These are phyloP conservation scores for Podospora pseudoanserina DNA, from an alignment of 495 filamentous ascomycete genomes.

Conservation along the genomic window DNA sequence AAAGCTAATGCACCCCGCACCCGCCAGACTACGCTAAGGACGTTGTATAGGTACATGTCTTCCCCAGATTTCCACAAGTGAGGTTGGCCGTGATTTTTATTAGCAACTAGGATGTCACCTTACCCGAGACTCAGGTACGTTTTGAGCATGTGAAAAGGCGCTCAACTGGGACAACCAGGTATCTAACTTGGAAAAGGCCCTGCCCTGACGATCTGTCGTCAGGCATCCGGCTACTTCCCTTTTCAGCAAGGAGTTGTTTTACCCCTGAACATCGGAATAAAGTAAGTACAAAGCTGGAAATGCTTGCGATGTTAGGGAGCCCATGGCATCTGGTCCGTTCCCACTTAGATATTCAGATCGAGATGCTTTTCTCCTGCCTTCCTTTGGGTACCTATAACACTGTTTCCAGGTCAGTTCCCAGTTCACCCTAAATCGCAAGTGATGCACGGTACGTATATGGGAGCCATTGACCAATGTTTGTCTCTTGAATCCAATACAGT, in stretches of 20 bases:
- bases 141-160: neutral
- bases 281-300: neutral
- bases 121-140: neutral
- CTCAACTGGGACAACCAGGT: too few relatives aligned
- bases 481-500: too few relatives aligned
- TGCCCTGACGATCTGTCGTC: neutral
- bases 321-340: too few relatives aligned
- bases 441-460: too few relatives aligned
- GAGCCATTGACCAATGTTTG: too few relatives aligned
- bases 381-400: too few relatives aligned
- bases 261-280: neutral
- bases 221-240: neutral
- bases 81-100: neutral
- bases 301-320: neutral
- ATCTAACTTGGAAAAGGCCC: neutral
- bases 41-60: neutral
- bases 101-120: neutral
- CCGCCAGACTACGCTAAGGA: neutral
- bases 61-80: neutral
- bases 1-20: neutral
- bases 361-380: too few relatives aligned
- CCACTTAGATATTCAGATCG: too few relatives aligned
- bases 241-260: neutral
- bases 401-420: too few relatives aligned
- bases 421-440: too few relatives aligned